Conservation (phyloP, 768 basidiomycete genomes). For the Agaricus blazei region DNA sequence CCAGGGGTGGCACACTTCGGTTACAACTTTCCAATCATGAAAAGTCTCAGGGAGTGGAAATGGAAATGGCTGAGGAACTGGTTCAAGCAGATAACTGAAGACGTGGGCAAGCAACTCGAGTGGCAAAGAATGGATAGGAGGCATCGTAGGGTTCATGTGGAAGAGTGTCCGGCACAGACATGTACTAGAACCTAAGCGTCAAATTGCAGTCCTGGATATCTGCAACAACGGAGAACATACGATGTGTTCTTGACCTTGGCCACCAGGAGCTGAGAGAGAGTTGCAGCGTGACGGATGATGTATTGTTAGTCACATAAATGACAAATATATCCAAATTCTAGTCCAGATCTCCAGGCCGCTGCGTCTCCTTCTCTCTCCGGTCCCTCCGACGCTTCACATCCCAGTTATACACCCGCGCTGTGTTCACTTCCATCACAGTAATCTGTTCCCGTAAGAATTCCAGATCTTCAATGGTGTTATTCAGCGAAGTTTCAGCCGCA, state of each 20-base stretch:
- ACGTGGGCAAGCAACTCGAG: slow-evolving; percentile 13
- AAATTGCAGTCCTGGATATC: no score
- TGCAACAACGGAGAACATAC: no score
- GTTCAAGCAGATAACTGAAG: slow-evolving; percentile 5
- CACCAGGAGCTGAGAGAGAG: no score
- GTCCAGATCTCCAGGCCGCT: slow-evolving; percentile 1
- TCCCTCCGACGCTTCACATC: slow-evolving; percentile 83
- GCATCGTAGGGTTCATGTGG: background rate
- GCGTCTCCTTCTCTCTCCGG: slow-evolving; percentile 23
- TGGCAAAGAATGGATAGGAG: slow-evolving; percentile 1
- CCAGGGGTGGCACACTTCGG: slow-evolving; percentile 2
- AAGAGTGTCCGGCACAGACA: background rate
- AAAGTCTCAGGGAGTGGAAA: slow-evolving; percentile 5
- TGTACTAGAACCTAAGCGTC: no score
- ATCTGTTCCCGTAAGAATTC: slow-evolving; percentile 93
- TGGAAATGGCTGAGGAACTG: slow-evolving; percentile 1
- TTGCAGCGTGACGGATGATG: no score
- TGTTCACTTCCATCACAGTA: slow-evolving; percentile 95
- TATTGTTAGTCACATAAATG: background rate
- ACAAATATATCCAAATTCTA: background rate
- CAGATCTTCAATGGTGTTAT: slow-evolving; percentile 77
- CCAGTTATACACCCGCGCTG: slow-evolving; percentile 94
- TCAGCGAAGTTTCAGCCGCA: slow-evolving; percentile 60
- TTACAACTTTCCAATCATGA: slow-evolving; percentile 6
- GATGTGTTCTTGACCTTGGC: no score